Base-by-base conservation (phyloP, 2,329 filamentous ascomycete genomes). In the Fusarium odoratissimum region DNA sequence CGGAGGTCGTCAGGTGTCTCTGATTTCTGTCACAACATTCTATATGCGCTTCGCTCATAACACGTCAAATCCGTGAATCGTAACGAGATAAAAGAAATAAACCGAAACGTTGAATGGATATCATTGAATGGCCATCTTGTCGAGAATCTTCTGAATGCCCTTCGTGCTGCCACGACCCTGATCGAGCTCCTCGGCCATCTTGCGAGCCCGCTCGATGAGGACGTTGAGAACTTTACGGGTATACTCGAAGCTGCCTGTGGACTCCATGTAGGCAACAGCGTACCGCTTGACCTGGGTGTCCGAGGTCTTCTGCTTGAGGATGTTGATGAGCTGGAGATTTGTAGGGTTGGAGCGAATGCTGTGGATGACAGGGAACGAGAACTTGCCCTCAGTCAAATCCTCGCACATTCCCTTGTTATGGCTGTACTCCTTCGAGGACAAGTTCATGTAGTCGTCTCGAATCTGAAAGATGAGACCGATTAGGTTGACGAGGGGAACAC, bases 331-430 rank as follows among this genome's bases (percentile, higher is more conserved):
- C 78, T 97, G 92, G 75, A 93, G 86, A 79, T 95, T 93, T 35
- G 85, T 83, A 23, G 90, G 93, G 79, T 95, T 89, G 67, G 92
- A 85, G 67, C 93, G 93, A 75, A 98, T 97, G 80, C 93, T 92
- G 84, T 98, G 95, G 77, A 98, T 97, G 77, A 98, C 91, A 44
- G 95, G 95, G 80, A 98, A 98, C 31, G 92, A 95, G 85, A 98
- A 98, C 86, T 98, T 98, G 72, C 95, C 95, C 84, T 98, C 96
- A 2, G 95, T 98, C 76, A 98, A 84, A 82, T 98, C 96, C 84
- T 98, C 95, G 82, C 94, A 97, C 75, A 97, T 89, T 55, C 95
- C 96, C 85, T 98, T 98, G 82, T 97, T 95, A 72, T 92, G 86
- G 41, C 91, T 91, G 85, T 98, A 98, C 78, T 91, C 87, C n/a